phyloP scores from a whole-genome alignment of 495 filamentous ascomycete genomes.

The Friedmanniomyces endolithicus region DNA sequence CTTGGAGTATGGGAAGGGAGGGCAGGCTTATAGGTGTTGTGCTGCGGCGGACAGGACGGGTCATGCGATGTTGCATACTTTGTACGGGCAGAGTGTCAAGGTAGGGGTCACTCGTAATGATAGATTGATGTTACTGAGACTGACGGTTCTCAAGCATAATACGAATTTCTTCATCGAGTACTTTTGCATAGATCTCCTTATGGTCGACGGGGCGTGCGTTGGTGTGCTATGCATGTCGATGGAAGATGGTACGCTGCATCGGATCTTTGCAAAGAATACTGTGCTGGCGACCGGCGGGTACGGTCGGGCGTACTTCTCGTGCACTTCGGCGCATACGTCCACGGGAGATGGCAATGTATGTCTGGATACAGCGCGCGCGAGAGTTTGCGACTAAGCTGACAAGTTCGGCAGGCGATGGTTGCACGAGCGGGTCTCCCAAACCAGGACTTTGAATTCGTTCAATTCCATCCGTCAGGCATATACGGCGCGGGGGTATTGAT shows the following conservation, averaged over 20 bases:
- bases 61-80: slow-evolving; percentile 90
- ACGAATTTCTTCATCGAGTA: slow-evolving; percentile 99
- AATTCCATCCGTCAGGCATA: slow-evolving; percentile 98
- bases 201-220: slow-evolving; percentile 91
- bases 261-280: slow-evolving; percentile 90
- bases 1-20: slow-evolving; percentile 86
- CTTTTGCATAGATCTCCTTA: slow-evolving; percentile 90
- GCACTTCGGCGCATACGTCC: slow-evolving; percentile 94
- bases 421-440: slow-evolving; percentile 91
- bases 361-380: slow-evolving; percentile 25
- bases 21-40: slow-evolving; percentile 92
- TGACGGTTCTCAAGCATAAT: slow-evolving; percentile 51
- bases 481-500: slow-evolving; percentile 97
- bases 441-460: slow-evolving; percentile 97
- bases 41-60: slow-evolving; percentile 92
- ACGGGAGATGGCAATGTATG: slow-evolving; percentile 98
- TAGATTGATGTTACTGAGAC: background rate
- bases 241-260: slow-evolving; percentile 93
- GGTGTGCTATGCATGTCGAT: slow-evolving; percentile 96
- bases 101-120: slow-evolving; percentile 2
- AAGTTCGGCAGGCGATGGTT: slow-evolving; percentile 95
- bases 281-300: slow-evolving; percentile 94
- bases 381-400: slow-evolving; percentile 55
- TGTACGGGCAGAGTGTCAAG: slow-evolving; percentile 86
- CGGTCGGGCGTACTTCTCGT: slow-evolving; percentile 93